Evolutionary conservation across 179 eudicot species (phyloP).

Genomic region (Pouteria campechiana): DNA sequence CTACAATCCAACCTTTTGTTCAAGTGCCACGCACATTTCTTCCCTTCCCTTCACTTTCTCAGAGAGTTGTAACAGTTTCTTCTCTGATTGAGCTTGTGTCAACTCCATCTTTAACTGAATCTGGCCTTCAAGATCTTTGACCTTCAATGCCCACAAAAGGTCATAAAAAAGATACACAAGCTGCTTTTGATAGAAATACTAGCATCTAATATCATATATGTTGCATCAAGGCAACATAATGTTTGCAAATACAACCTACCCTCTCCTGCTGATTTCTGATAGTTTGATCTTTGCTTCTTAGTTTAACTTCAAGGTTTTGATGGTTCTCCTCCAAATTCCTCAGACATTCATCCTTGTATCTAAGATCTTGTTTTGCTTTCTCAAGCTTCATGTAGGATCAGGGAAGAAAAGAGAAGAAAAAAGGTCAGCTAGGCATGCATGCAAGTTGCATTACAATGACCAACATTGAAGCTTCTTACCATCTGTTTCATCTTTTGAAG

Average conservation of each 20-base stretch:
- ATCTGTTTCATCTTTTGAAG: conserved; percentile 63
- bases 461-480: no score
- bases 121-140: conserved; percentile 50
- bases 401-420: neutral
- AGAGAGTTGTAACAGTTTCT: conserved; percentile 46
- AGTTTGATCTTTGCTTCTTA: conserved; percentile 55
- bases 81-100: conserved; percentile 56
- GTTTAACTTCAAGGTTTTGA: conserved; percentile 42
- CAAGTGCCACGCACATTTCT: conserved; percentile 49
- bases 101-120: conserved; percentile 41
- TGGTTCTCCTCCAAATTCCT: conserved; percentile 53
- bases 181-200: no score
- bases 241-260: conserved; percentile 9
- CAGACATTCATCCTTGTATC: conserved; percentile 46
- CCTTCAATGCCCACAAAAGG: no score
- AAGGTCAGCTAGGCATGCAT: no score
- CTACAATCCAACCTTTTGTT: conserved; percentile 38
- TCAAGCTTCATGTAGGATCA: conserved; percentile 28
- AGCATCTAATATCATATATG: no score
- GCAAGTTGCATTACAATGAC: no score
- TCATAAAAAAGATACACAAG: no score
- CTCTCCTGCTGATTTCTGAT: conserved; percentile 48
- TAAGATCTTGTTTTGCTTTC: conserved; percentile 47
- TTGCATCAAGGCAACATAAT: no score
- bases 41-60: conserved; percentile 64